These are phyloP conservation scores for Zasmidium cellare DNA, from an alignment of 2,329 filamentous ascomycete species.

Conservation along the genomic window DNA sequence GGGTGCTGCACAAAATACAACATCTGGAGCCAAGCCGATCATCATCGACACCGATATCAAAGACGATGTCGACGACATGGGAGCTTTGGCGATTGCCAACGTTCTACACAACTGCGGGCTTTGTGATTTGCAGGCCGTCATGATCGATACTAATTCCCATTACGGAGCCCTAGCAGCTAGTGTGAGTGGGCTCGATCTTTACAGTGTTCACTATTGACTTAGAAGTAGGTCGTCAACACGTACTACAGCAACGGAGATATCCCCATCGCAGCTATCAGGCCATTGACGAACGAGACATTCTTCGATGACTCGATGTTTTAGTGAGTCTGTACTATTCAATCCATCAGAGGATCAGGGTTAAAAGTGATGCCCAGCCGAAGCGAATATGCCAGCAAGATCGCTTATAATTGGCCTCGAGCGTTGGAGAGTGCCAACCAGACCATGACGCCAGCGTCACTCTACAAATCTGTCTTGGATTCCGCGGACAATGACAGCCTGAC, in stretches of 20 bases:
- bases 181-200: slow-evolving; percentile 12
- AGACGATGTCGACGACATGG: slow-evolving; percentile 25
- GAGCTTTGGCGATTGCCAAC: slow-evolving; percentile 24
- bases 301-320: slow-evolving; percentile 11
- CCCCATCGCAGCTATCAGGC: slow-evolving; percentile 20
- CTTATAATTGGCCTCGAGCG: slow-evolving; percentile 11
- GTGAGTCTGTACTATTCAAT: not conserved
- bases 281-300: slow-evolving; percentile 22
- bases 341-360: not conserved
- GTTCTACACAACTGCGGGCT: slow-evolving; percentile 22
- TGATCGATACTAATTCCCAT: slow-evolving; percentile 21
- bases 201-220: not conserved
- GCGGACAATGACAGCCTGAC: slow-evolving; percentile 14
- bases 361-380: slow-evolving; percentile 6
- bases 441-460: slow-evolving; percentile 14
- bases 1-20: too few species aligned
- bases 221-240: slow-evolving; percentile 7
- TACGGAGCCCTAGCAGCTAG: slow-evolving; percentile 22
- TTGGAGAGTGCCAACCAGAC: slow-evolving; percentile 10
- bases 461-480: slow-evolving; percentile 9
- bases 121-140: slow-evolving; percentile 18
- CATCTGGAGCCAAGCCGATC: slow-evolving; percentile 47
- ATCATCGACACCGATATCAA: slow-evolving; percentile 36
- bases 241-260: slow-evolving; percentile 20
- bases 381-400: slow-evolving; percentile 23